A percentile compares a stretch with the other conserved stretches of the same genome.
phyloP scores from a whole-genome alignment of 140 eudicot species.

The Cichorium intybus region DNA sequence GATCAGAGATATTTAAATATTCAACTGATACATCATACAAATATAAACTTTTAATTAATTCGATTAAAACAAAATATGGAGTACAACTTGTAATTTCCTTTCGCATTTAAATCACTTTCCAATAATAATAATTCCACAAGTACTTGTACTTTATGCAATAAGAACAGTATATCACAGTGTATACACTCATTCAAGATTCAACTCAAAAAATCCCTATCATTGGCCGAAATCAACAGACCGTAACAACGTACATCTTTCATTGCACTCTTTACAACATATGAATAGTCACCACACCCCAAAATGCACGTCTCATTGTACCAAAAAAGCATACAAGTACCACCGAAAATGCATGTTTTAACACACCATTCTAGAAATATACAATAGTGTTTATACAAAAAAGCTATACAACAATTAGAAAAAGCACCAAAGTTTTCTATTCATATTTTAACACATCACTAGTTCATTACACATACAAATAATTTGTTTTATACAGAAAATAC shows the following conservation, averaged over 20 bases:
- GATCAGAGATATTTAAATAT: no score
- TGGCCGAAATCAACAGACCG: neutral
- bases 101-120: neutral
- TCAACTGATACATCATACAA: no score
- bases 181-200: neutral
- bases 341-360: neutral
- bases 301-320: neutral
- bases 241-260: neutral
- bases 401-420: neutral
- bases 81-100: no score
- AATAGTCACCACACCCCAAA: constrained; percentile 1
- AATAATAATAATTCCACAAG: neutral
- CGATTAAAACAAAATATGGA: no score
- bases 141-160: neutral
- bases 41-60: no score
- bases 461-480: no score
- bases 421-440: no score
- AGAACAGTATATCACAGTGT: neutral
- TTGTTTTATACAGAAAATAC: no score
- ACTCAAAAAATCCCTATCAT: neutral
- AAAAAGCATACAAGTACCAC: neutral
- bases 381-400: neutral
- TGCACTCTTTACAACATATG: neutral
- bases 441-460: no score
- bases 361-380: neutral